Percentiles rank a stretch among this genome's conserved stretches.
Conservation (phyloP, 2,329 filamentous ascomycete species). For the Paradendryphiella salina region DNA sequence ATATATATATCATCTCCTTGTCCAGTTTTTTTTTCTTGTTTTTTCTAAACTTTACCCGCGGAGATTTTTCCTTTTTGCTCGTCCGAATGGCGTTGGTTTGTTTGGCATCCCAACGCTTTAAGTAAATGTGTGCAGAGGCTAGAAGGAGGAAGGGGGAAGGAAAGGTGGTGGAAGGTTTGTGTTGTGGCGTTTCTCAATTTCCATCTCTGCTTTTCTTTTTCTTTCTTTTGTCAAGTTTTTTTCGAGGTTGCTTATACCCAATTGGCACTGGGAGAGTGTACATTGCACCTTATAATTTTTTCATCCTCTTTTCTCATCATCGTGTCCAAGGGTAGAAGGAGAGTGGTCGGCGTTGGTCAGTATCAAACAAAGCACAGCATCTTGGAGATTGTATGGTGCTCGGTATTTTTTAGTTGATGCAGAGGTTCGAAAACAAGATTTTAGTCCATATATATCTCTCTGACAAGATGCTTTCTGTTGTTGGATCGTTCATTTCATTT, state of each 20-base stretch:
- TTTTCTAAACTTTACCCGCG: neutral
- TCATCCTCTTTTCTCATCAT: neutral
- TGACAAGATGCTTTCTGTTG: neutral
- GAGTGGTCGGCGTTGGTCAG: slow-evolving; percentile 5
- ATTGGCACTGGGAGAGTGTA: slow-evolving; percentile 31
- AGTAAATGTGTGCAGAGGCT: too few relatives aligned
- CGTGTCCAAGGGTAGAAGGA: neutral
- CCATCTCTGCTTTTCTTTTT: neutral
- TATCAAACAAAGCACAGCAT: too few relatives aligned
- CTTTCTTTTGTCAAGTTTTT: neutral
- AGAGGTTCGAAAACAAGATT: neutral
- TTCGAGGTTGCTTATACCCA: slow-evolving; percentile 29
- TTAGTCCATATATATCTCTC: neutral
- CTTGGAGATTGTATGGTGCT: neutral
- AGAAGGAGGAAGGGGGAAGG: too few relatives aligned
- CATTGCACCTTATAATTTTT: slow-evolving; percentile 16
- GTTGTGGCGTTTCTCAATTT: neutral
- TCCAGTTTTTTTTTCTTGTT: neutral
- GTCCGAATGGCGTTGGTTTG: too few relatives aligned
- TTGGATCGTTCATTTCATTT: slow-evolving; percentile 15
- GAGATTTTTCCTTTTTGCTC: neutral
- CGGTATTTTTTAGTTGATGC: slow-evolving; percentile 2
- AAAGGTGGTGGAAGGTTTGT: too few relatives aligned
- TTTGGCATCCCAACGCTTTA: too few relatives aligned
- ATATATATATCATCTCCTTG: neutral